Conservation (phyloP, 75 land plant genomes). For the Larix kaempferi region DNA sequence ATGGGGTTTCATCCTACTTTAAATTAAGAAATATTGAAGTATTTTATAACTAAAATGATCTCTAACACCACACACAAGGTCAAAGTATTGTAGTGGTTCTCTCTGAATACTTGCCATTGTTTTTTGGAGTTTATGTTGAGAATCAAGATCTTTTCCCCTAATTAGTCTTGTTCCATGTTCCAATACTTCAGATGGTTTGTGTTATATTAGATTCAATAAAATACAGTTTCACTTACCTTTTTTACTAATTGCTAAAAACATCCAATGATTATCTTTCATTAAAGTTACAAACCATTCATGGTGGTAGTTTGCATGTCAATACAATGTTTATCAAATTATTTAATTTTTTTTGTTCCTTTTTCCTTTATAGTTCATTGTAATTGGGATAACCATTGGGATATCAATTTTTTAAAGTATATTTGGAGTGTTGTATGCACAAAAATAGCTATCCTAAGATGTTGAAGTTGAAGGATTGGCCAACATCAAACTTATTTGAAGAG, state of each 20-base stretch:
- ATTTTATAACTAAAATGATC: too few relatives aligned
- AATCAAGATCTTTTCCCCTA: neutral
- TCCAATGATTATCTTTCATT: neutral
- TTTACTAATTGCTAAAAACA: neutral
- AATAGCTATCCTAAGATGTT: slow-evolving; percentile 80
- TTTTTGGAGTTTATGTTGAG: neutral
- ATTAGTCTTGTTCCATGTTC: neutral
- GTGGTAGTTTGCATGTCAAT: neutral
- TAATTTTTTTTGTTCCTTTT: neutral
- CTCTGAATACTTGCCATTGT: neutral
- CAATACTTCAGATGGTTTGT: neutral
- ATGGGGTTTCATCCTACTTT: too few relatives aligned
- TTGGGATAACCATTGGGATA: neutral
- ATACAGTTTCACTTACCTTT: neutral
- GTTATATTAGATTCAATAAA: neutral
- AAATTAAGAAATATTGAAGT: too few relatives aligned
- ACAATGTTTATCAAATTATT: neutral
- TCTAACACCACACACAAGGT: neutral
- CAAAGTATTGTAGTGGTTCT: neutral
- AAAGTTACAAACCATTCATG: neutral
- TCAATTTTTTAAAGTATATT: slow-evolving; percentile 81
- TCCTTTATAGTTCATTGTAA: neutral
- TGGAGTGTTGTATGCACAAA: slow-evolving; percentile 49
- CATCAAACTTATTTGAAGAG: slow-evolving; percentile 75
- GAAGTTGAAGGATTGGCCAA: slow-evolving; percentile 94